phyloP scores from a whole-genome alignment of 139 green algal genomes.

The Zygnema cylindricum region DNA sequence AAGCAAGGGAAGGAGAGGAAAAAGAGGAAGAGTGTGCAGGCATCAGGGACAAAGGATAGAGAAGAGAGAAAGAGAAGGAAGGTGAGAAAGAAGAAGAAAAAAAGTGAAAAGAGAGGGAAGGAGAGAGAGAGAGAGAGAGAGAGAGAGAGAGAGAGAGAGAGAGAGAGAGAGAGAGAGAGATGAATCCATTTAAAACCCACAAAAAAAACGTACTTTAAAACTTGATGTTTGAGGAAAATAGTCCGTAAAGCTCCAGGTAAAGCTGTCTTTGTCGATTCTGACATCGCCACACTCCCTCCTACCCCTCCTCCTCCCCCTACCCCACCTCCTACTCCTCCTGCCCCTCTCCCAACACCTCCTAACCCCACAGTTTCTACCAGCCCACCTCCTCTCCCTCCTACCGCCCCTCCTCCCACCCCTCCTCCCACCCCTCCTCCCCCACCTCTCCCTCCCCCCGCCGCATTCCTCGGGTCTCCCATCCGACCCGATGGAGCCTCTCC shows the following conservation, averaged over 20 bases:
- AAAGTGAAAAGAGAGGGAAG: too few relatives aligned
- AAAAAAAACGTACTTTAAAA: conserved; percentile 31
- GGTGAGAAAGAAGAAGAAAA: too few relatives aligned
- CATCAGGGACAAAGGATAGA: too few relatives aligned
- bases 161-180: too few relatives aligned
- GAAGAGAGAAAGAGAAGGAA: too few relatives aligned
- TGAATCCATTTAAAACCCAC: too few relatives aligned
- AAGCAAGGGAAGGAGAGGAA: too few relatives aligned
- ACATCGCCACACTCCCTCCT: conserved; percentile 30
- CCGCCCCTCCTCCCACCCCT: conserved; percentile 5
- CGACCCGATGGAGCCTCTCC: not conserved
- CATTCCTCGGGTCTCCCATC: not conserved
- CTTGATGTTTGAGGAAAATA: conserved; percentile 53
- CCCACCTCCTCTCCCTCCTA: conserved; percentile 16
- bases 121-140: too few relatives aligned
- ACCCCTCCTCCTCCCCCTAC: not conserved
- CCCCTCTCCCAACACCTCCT: not conserved
- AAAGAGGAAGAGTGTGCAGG: too few relatives aligned
- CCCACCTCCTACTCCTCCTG: conserved; percentile 2
- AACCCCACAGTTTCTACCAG: not conserved
- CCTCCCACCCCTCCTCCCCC: not conserved
- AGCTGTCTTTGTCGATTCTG: conserved; percentile 25
- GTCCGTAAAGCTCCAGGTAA: conserved; percentile 23
- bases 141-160: too few relatives aligned
- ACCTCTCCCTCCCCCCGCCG: not conserved